Base-by-base conservation (phyloP, 176 grass and related monocot species). In the Triticum monococcum region DNA sequence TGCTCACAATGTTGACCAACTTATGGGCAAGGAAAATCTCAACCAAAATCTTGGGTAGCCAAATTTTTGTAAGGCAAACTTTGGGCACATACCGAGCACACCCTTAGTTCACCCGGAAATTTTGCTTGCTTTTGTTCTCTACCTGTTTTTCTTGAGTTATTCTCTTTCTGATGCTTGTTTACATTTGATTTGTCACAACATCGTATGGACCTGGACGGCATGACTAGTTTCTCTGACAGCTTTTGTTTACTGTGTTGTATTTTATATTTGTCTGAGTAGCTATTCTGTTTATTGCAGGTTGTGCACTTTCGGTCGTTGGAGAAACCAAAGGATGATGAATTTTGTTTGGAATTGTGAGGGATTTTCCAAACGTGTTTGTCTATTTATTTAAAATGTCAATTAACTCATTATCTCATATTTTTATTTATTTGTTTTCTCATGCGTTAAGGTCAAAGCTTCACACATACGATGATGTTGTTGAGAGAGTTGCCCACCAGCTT, bases 251-350 rank as follows among this genome's bases (percentile, higher is more conserved):
- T 17, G 35, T 80, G 8, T 40, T 66, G 20, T 74, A 33, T 43
- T 24, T 30, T 32, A 31, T 79, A 18, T 79, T 78, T 61, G 24
- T 73, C 57, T 61, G 32, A 79, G 4, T 54, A 52, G 68, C 7
- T 64, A 75, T 41, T 81, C 17, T 88, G 28, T 70, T 88, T 79
- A 56, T 18, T 57, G 59, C 79, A 97, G 95, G 87, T 97, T 83
- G 95, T 97, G 56, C 89, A 93, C 85, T 97, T 97, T 78, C 84
- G 92, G 35, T 90, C 74, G 45, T 75, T 95, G 80, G 95, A 97
- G 85, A 97, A 97, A 90, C 90, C 95, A 63, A 95, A 97, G 84
- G 95, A 97, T 64, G 91, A 93, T 71, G 90, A 93, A 81, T 97
- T 97, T 86, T 82, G 69, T 63, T 87, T 97, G 86, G 95, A 97